These are phyloP conservation scores for Pichia sp. DNA, from an alignment of 1,139 yeast species.

Conservation along the genomic window DNA sequence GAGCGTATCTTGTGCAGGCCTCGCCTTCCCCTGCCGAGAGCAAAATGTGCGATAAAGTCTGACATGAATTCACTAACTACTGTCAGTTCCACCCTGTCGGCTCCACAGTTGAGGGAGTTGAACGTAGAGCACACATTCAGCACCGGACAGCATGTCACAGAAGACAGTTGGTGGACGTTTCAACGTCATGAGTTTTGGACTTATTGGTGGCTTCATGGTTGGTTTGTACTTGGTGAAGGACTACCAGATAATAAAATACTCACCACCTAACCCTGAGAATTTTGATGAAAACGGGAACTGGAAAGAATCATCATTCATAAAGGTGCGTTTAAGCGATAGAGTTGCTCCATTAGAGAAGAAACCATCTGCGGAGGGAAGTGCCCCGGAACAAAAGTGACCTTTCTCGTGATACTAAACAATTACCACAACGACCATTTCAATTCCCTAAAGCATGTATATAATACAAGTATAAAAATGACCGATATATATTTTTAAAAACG, in stretches of 20 bases:
- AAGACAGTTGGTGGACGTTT: slow-evolving; percentile 29
- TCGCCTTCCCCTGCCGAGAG: neutral
- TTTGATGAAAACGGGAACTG: slow-evolving; percentile 33
- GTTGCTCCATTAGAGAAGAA: slow-evolving; percentile 30
- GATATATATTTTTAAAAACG: neutral
- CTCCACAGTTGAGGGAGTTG: neutral
- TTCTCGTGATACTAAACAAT: neutral
- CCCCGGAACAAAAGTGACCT: neutral
- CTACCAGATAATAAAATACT: slow-evolving; percentile 30
- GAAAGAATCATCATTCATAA: slow-evolving; percentile 30
- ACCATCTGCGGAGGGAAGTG: slow-evolving; percentile 18
- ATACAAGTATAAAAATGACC: neutral
- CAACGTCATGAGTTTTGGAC: slow-evolving; percentile 26
- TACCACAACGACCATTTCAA: neutral
- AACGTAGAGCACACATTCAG: too few relatives aligned
- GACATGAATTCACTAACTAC: neutral
- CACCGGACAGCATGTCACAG: slow-evolving; percentile 10
- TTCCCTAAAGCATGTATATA: neutral
- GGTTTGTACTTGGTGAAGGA: slow-evolving; percentile 30
- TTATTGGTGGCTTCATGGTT: slow-evolving; percentile 25
- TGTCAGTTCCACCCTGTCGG: neutral
- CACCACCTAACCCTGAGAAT: slow-evolving; percentile 33
- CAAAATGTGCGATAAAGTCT: neutral
- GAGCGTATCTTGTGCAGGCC: neutral
- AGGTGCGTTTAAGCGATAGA: slow-evolving; percentile 24